Base-by-base conservation (phyloP, 176 grass and related monocot species). In the Rhynchospora tenuis region DNA sequence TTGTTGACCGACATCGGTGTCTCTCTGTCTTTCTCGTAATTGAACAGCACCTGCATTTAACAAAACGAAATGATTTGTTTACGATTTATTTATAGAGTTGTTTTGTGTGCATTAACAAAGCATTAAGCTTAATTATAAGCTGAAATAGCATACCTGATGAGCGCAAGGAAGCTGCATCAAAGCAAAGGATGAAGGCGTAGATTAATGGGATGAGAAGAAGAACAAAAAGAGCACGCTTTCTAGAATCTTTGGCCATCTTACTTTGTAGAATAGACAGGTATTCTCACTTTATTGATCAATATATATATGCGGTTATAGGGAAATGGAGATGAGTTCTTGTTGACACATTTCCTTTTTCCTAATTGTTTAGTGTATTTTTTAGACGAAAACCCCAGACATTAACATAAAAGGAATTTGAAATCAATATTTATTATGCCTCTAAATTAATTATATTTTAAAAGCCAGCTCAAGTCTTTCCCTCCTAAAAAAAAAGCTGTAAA, bases 121-220 rank as follows among this genome's bases (percentile, higher is more conserved):
- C 66, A 9, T 45, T 44, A 44, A 70, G 29, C 17, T 38, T 77
- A 14, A 27, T 13, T 16, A 55, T 15, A 24, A 71, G 46, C 9
- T 52, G 57, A 16, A 61, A 22, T 81, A 57, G 55, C 29, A 3
- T 81, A 81, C 79, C 33, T 38, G 33, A 81, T 81, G 56, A 62
- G 23, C 33, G 79, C 2, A 81, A 46, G 59, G 59, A 64, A 33
- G 19, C 38, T 0, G 57, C 79, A 6, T 64, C 60, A 1, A 59
- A 62, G 19, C 79, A 58, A 60, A 81, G 79, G 3, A 81, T 28
- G 8, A 81, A 64, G 79, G 59, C 38, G 11, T 81, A 81, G 38
- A 81, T 64, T 31, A 81, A 64, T 15, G 79, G 79, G 38, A 81
- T 59, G 59, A 81, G 58, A 46, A 81, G 58, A 50, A 81, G 64